Percentiles rank a stretch among this genome's conserved stretches.
Evolutionary conservation across 1,284 basidiomycete species (phyloP).

Genomic region (Irpex sp.): DNA sequence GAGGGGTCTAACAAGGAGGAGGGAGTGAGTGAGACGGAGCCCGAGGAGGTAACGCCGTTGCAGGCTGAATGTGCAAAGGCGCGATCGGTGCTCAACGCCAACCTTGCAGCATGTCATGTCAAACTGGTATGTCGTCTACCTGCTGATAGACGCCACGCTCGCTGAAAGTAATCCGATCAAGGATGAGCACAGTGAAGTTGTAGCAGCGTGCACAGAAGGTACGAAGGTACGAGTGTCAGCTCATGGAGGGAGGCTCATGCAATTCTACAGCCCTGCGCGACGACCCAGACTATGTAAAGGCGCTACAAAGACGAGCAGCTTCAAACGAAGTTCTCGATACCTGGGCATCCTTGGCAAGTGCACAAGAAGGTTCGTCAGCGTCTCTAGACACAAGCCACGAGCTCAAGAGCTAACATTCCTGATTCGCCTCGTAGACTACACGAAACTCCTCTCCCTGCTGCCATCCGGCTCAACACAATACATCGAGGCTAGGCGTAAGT

Average conservation of each 20-base stretch:
- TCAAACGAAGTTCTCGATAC: constrained; percentile 80
- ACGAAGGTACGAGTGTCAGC: not conserved
- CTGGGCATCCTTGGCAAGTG: constrained; percentile 80
- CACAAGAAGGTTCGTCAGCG: constrained; percentile 70
- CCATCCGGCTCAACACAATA: constrained; percentile 53
- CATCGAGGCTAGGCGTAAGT: constrained; percentile 43
- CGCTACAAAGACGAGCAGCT: constrained; percentile 80
- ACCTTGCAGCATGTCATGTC: constrained; percentile 77
- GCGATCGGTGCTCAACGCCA: constrained; percentile 70
- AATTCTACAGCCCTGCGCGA: constrained; percentile 69
- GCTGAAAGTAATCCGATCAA: constrained; percentile 26
- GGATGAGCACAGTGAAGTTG: constrained; percentile 74
- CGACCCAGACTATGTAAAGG: constrained; percentile 84
- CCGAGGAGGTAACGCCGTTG: constrained; percentile 26
- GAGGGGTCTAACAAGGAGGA: constrained; percentile 9
- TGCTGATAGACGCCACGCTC: not conserved
- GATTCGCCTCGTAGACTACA: constrained; percentile 62
- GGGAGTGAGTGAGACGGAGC: constrained; percentile 2
- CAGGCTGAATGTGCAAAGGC: constrained; percentile 50
- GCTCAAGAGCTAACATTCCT: not conserved
- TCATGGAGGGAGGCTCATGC: too few relatives aligned
- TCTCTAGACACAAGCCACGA: not conserved
- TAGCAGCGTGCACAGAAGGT: constrained; percentile 77
- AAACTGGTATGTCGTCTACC: constrained; percentile 53
- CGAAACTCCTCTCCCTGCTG: constrained; percentile 59